A percentile compares a stretch with the other conserved stretches of the same genome.
Conservation (phyloP, 75 land plant genomes). For the Pinus albicaulis region DNA sequence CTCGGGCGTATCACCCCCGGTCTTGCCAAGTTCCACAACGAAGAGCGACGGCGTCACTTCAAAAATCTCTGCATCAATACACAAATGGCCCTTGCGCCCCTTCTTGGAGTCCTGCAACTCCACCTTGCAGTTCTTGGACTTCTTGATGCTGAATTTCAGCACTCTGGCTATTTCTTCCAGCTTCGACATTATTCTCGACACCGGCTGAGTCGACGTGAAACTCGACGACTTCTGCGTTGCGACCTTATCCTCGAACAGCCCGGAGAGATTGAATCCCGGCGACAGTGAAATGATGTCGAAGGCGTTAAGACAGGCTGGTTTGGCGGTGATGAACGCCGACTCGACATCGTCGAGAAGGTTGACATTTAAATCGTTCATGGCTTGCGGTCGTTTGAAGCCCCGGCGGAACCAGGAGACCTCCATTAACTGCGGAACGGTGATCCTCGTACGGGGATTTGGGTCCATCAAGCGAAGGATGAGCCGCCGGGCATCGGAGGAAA, state of each 20-base stretch:
- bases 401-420: constrained; percentile 43
- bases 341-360: too few species aligned
- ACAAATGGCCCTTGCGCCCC: constrained; percentile 36
- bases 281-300: constrained; percentile 65
- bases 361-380: too few species aligned
- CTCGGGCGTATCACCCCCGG: constrained; percentile 31
- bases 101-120: constrained; percentile 28
- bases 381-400: too few species aligned
- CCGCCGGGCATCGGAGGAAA: constrained; percentile 48
- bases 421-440: constrained; percentile 38
- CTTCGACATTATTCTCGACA: constrained; percentile 33
- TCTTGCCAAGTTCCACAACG: constrained; percentile 47
- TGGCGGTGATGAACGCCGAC: neutral
- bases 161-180: constrained; percentile 40
- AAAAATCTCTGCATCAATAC: constrained; percentile 41
- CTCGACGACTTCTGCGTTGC: constrained; percentile 20
- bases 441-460: constrained; percentile 49
- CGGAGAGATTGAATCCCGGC: constrained; percentile 50
- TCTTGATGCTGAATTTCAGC: constrained; percentile 39
- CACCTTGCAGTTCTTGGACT: constrained; percentile 34
- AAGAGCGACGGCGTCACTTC: constrained; percentile 42
- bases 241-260: constrained; percentile 44
- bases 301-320: constrained; percentile 55
- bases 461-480: constrained; percentile 49
- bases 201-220: constrained; percentile 30